Percentiles rank a stretch among this genome's conserved stretches.
These are phyloP conservation scores for Datura wrightii DNA, from an alignment of 257 asterid genomes.

Conservation along the genomic window DNA sequence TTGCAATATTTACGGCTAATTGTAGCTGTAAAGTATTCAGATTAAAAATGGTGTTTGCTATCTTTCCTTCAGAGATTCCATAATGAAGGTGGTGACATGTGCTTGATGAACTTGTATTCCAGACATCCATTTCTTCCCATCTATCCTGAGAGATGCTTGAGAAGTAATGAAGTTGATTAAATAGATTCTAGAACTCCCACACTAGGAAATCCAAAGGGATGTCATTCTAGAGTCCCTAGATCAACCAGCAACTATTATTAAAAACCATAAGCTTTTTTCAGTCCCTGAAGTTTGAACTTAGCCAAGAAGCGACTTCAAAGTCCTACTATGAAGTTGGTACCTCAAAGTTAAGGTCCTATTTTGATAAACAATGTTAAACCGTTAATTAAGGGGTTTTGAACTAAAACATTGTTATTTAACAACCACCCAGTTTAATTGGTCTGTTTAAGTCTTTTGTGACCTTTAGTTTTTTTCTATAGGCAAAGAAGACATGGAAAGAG, in stretches of 20 bases:
- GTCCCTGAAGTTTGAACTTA: neutral
- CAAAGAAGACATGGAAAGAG: slow-evolving; percentile 93
- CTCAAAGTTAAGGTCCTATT: slow-evolving; percentile 20
- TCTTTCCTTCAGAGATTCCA: slow-evolving; percentile 5
- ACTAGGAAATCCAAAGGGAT: slow-evolving; percentile 10
- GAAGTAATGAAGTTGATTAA: neutral
- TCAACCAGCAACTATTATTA: neutral
- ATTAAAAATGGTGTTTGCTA: neutral
- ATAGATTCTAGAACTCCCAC: slow-evolving; percentile 22
- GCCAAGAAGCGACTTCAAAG: neutral
- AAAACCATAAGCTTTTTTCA: neutral
- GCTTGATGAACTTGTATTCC: neutral
- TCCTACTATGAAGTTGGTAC: neutral
- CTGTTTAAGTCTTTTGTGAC: neutral
- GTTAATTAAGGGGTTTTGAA: slow-evolving; percentile 10
- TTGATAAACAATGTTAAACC: neutral
- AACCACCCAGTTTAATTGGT: neutral
- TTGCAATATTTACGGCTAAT: slow-evolving; percentile 11
- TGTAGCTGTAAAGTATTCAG: neutral
- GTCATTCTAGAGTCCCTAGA: neutral
- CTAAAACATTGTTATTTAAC: slow-evolving; percentile 3
- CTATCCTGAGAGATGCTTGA: neutral
- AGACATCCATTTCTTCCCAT: neutral
- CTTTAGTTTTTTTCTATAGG: slow-evolving; percentile 51
- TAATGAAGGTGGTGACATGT: neutral